phyloP scores from a whole-genome alignment of 2,329 filamentous ascomycete genomes.

The Sclerotinia glacialis region DNA sequence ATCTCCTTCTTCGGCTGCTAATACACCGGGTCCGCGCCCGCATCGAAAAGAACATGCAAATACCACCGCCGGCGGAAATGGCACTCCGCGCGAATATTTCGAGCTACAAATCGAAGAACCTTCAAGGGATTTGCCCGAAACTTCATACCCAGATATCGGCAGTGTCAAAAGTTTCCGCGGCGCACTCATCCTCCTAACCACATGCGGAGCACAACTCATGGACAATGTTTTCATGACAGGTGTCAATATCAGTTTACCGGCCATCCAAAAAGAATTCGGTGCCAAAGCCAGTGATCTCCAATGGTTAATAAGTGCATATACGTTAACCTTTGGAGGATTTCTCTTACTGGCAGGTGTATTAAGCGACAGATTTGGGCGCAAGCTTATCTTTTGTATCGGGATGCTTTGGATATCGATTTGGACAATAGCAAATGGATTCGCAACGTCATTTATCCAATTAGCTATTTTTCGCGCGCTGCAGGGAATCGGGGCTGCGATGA shows the following conservation, averaged over 20 bases:
- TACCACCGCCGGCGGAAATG: not conserved
- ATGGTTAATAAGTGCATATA: conserved; percentile 46
- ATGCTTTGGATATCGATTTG: conserved; percentile 41
- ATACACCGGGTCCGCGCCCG: not conserved
- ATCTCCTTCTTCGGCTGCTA: conserved; percentile 13
- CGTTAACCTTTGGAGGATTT: conserved; percentile 43
- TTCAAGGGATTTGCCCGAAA: not conserved
- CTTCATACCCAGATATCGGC: conserved; percentile 28
- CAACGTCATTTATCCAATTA: conserved; percentile 45
- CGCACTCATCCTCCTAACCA: conserved; percentile 42
- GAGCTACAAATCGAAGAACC: conserved; percentile 13
- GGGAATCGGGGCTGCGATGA: conserved; percentile 48
- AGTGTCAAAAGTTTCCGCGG: conserved; percentile 43
- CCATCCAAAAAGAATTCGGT: conserved; percentile 43
- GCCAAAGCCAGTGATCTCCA: conserved; percentile 41
- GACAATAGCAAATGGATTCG: conserved; percentile 43
- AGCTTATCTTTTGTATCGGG: conserved; percentile 42
- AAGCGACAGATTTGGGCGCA: conserved; percentile 39
- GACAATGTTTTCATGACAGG: conserved; percentile 47
- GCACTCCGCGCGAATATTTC: not conserved
- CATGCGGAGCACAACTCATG: conserved; percentile 45
- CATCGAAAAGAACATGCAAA: not conserved
- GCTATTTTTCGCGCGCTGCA: conserved; percentile 47
- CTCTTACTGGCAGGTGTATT: conserved; percentile 39
- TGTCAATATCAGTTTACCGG: conserved; percentile 44